These are phyloP conservation scores for Blumeria hordei DNA, from an alignment of 2,329 filamentous ascomycete species.

Conservation along the genomic window DNA sequence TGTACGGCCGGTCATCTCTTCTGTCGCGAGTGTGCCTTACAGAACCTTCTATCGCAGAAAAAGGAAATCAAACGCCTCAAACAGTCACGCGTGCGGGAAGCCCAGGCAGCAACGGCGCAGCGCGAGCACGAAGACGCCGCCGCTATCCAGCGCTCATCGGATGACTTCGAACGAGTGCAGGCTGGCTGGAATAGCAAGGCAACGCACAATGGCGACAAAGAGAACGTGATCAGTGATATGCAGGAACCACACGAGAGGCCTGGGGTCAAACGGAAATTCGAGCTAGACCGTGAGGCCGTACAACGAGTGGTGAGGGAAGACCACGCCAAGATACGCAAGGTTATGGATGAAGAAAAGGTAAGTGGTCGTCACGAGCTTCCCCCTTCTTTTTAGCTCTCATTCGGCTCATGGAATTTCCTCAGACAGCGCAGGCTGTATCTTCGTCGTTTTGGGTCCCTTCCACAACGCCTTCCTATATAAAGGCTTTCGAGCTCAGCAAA, in stretches of 20 bases:
- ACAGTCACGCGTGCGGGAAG: conserved; percentile 34
- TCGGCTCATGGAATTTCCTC: not conserved
- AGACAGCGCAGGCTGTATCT: conserved; percentile 37
- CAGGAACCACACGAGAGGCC: conserved; percentile 15
- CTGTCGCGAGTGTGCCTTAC: conserved; percentile 81
- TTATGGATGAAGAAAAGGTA: conserved; percentile 50
- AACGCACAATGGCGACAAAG: conserved; percentile 10
- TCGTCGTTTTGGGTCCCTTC: conserved; percentile 89
- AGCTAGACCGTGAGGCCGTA: conserved; percentile 56
- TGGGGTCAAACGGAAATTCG: conserved; percentile 48
- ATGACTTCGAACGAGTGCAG: conserved; percentile 68
- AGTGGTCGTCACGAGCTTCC: conserved; percentile 2
- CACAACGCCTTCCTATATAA: conserved; percentile 34
- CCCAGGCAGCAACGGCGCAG: conserved; percentile 36
- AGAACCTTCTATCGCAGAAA: conserved; percentile 72
- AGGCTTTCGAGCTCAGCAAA: conserved; percentile 25
- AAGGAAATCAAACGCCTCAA: conserved; percentile 73
- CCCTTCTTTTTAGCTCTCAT: not conserved
- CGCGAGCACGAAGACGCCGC: conserved; percentile 40
- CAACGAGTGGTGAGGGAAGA: conserved; percentile 45
- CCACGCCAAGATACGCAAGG: conserved; percentile 40
- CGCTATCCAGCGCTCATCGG: conserved; percentile 42
- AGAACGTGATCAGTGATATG: conserved; percentile 16
- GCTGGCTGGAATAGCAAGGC: conserved; percentile 30
- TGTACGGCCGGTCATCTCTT: conserved; percentile 76